Conservation (phyloP, 768 basidiomycete genomes). For the Psilocybe cubensis region DNA sequence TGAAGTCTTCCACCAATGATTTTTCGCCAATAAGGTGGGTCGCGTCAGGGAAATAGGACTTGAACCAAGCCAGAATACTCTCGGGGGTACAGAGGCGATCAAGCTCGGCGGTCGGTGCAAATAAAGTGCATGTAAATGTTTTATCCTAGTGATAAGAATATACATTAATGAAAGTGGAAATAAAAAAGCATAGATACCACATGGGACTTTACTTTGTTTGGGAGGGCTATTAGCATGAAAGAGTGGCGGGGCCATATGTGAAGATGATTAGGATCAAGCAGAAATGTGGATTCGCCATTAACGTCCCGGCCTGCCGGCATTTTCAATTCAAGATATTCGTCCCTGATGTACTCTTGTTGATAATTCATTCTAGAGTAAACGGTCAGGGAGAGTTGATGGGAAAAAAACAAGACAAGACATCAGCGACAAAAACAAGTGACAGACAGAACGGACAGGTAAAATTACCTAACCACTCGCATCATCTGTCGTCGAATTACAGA, state of each 20-base stretch:
- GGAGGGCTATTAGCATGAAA: conserved; percentile 99
- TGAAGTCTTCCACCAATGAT: conserved; percentile 75
- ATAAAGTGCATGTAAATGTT: conserved; percentile 96
- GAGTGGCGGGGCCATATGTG: conserved; percentile 99
- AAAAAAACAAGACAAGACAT: conserved; percentile 26
- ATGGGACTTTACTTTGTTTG: conserved; percentile 79
- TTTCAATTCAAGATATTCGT: conserved; percentile 96
- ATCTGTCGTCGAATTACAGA: conserved; percentile 89
- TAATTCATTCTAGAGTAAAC: conserved; percentile 80
- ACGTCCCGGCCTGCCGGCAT: conserved; percentile 80
- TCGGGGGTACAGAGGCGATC: conserved; percentile 66
- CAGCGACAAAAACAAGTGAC: conserved; percentile 24
- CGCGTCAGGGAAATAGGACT: conserved; percentile 86
- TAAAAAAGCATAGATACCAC: conserved; percentile 22
- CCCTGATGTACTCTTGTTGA: conserved; percentile 92
- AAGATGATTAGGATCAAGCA: conserved; percentile 92
- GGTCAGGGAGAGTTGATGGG: conserved; percentile 34
- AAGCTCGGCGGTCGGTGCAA: conserved; percentile 81
- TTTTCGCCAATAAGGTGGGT: conserved; percentile 83
- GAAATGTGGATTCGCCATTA: conserved; percentile 68
- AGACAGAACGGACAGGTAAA: conserved; percentile 29
- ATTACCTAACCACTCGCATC: conserved; percentile 92
- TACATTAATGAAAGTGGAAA: conserved; percentile 22
- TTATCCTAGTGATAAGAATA: conserved; percentile 70
- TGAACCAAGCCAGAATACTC: conserved; percentile 74